phyloP scores from a whole-genome alignment of 208 protist genomes.

The Wallacemonas collosoma region DNA sequence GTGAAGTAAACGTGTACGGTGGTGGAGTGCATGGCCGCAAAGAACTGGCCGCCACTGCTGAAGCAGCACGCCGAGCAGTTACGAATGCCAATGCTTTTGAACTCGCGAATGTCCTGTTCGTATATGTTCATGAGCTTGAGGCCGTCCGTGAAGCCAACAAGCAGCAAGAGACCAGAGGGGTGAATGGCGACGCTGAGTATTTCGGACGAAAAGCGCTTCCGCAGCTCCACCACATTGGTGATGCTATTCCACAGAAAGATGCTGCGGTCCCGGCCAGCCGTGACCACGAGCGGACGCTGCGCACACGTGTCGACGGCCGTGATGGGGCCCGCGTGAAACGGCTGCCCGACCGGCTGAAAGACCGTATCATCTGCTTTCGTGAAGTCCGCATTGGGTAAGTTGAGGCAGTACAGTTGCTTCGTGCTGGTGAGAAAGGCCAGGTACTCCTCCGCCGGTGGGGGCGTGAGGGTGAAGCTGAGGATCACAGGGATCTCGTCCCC shows the following conservation, averaged over 20 bases:
- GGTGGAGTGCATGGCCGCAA: slow-evolving; percentile 95
- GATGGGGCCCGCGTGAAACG: slow-evolving; percentile 90
- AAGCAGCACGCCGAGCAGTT: slow-evolving; percentile 93
- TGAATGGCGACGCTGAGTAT: slow-evolving; percentile 95
- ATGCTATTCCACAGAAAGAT: slow-evolving; percentile 97
- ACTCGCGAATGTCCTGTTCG: slow-evolving; percentile 94
- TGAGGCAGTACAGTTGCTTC: slow-evolving; percentile 93
- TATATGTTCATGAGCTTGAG: slow-evolving; percentile 97
- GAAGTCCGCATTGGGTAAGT: slow-evolving; percentile 95
- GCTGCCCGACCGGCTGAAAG: slow-evolving; percentile 91
- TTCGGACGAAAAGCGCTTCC: slow-evolving; percentile 92
- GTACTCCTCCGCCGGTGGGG: slow-evolving; percentile 88
- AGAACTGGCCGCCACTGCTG: slow-evolving; percentile 96
- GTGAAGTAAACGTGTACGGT: slow-evolving; percentile 97
- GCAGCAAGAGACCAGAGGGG: slow-evolving; percentile 93
- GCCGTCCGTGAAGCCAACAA: slow-evolving; percentile 95
- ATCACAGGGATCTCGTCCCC: slow-evolving; percentile 72
- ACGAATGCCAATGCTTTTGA: slow-evolving; percentile 94
- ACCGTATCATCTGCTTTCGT: slow-evolving; percentile 91
- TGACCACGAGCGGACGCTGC: slow-evolving; percentile 95
- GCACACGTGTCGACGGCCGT: slow-evolving; percentile 93
- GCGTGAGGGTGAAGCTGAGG: slow-evolving; percentile 82
- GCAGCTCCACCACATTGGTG: slow-evolving; percentile 92
- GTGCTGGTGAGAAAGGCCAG: slow-evolving; percentile 92
- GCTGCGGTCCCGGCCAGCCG: slow-evolving; percentile 88